Conservation (phyloP, 2,329 filamentous ascomycete genomes). For the Colletotrichum ledebouriae region DNA sequence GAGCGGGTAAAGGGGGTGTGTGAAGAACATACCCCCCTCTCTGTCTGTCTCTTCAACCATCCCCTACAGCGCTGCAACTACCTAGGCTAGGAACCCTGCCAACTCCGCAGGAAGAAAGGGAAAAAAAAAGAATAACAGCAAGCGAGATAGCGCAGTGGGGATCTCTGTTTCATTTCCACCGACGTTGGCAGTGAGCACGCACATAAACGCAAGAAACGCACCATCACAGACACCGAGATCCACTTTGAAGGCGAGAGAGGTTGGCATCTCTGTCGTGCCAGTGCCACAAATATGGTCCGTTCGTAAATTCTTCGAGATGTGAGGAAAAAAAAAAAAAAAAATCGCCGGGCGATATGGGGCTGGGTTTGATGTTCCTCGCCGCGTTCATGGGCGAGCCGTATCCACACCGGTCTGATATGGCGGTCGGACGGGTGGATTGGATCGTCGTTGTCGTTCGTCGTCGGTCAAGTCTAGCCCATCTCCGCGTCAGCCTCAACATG, state of each 20-base stretch:
- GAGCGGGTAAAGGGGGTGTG: neutral
- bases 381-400: neutral
- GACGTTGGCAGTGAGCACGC: slow-evolving; percentile 19
- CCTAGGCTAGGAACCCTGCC: slow-evolving; percentile 13
- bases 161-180: slow-evolving; percentile 26
- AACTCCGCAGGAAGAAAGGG: slow-evolving; percentile 20
- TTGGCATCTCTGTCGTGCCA: slow-evolving; percentile 13
- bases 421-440: slow-evolving; percentile 5
- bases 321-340: neutral
- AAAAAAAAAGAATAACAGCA: neutral
- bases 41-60: neutral
- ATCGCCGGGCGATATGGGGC: neutral
- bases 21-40: neutral
- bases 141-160: neutral
- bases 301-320: neutral
- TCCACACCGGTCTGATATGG: slow-evolving; percentile 16
- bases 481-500: slow-evolving; percentile 1
- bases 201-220: slow-evolving; percentile 3
- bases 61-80: slow-evolving; percentile 8
- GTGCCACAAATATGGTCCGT: neutral
- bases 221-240: neutral
- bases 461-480: neutral
- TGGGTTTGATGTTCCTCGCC: neutral
- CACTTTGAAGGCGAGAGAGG: slow-evolving; percentile 18
- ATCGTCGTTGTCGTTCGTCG: too few species aligned